Evolutionary conservation across 495 filamentous ascomycete genomes (phyloP).

Genomic region (Podospora pseudopauciseta): DNA sequence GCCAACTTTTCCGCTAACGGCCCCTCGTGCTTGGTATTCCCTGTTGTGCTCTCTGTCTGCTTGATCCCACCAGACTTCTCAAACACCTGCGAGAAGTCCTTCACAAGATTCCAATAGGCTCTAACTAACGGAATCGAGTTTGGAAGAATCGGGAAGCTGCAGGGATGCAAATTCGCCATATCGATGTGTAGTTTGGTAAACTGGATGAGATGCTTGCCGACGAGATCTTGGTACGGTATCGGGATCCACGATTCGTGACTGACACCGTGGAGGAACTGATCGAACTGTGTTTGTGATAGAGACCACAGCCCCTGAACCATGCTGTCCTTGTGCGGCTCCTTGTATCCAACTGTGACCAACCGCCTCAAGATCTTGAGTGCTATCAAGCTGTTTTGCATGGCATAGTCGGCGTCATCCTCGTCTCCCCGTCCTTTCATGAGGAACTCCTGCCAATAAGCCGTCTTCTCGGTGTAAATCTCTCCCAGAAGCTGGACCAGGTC

Average conservation of each 20-base stretch:
- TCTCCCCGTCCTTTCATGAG: slow-evolving; percentile 48
- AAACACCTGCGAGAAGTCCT: slow-evolving; percentile 69
- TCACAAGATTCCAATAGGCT: slow-evolving; percentile 78
- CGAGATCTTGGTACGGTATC: slow-evolving; percentile 42
- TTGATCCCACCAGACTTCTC: slow-evolving; percentile 47
- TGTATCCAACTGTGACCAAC: slow-evolving; percentile 75
- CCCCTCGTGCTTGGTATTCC: slow-evolving; percentile 52
- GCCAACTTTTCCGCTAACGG: slow-evolving; percentile 69
- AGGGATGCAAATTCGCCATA: slow-evolving; percentile 71
- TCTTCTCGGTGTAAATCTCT: slow-evolving; percentile 70
- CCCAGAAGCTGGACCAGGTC: slow-evolving; percentile 75
- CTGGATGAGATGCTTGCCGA: slow-evolving; percentile 85
- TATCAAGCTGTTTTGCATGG: slow-evolving; percentile 69
- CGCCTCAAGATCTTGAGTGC: slow-evolving; percentile 77
- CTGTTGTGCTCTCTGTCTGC: slow-evolving; percentile 44
- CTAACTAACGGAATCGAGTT: slow-evolving; percentile 69
- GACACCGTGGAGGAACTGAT: slow-evolving; percentile 57
- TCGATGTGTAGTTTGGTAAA: slow-evolving; percentile 87
- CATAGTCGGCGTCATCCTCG: slow-evolving; percentile 55
- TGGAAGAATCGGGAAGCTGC: slow-evolving; percentile 75
- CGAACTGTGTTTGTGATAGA: slow-evolving; percentile 65
- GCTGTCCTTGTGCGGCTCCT: slow-evolving; percentile 71
- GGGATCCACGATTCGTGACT: slow-evolving; percentile 48
- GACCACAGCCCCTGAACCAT: slow-evolving; percentile 76
- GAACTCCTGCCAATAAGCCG: slow-evolving; percentile 64